These are phyloP conservation scores for Phytopythium chamaehyphon DNA, from an alignment of 352 stramenopile species.

Conservation along the genomic window DNA sequence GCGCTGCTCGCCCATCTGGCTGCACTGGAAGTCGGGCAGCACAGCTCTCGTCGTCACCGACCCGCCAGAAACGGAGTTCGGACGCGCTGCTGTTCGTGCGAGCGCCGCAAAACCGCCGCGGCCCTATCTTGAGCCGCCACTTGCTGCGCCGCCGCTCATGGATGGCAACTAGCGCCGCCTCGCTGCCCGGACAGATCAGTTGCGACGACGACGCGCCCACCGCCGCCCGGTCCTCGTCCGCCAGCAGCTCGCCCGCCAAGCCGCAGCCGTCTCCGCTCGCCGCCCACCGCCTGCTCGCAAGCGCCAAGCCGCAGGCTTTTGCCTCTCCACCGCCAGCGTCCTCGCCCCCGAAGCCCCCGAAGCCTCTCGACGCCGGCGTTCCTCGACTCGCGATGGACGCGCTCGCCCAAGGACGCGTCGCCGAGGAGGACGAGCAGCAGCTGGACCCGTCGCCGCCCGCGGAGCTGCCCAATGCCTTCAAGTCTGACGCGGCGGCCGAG, in stretches of 20 bases:
- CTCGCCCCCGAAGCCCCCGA: background rate
- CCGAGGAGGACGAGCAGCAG: conserved; percentile 1
- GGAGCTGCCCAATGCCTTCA: background rate
- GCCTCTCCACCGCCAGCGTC: background rate
- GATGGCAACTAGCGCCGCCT: conserved; percentile 15
- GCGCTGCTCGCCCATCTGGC: too few species aligned
- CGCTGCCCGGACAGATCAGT: conserved; percentile 18
- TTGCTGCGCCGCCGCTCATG: conserved; percentile 8
- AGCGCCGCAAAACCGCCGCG: too few species aligned
- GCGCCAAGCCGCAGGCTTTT: conserved; percentile 1
- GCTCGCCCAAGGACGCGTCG: background rate
- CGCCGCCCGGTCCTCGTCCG: background rate
- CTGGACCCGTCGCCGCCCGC: background rate
- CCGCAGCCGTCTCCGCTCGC: conserved; percentile 1
- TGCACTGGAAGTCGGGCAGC: too few species aligned
- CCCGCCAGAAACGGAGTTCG: too few species aligned
- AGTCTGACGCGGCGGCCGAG: background rate
- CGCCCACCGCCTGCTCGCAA: background rate
- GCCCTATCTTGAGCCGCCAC: background rate
- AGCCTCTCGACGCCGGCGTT: background rate
- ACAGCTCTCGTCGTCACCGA: too few species aligned
- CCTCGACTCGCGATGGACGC: conserved; percentile 4
- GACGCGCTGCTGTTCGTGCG: too few species aligned
- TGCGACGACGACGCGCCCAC: conserved; percentile 10
- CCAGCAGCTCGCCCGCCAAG: conserved; percentile 2